Base-by-base conservation (phyloP, 495 filamentous ascomycete genomes). In the Chaetomium fimeti region DNA sequence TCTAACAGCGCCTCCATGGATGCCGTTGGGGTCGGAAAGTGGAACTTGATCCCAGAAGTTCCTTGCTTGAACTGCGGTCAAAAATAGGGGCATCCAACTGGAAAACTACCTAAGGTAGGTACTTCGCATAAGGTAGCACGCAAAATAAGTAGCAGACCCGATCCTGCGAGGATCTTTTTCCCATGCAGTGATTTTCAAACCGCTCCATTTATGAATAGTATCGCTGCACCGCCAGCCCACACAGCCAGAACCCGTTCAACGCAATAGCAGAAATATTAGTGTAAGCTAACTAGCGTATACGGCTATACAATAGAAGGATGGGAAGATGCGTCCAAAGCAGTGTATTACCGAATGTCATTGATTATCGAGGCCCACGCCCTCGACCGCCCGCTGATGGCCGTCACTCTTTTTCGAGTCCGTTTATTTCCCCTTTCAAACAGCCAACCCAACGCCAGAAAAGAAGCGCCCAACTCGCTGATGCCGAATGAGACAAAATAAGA, bases 381-480 rank as follows among this genome's bases (percentile, higher is more conserved):
- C 11, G 47, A 49, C 3, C 16, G 20, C 47, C 47, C 18, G 32
- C 32, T 36, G 32, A 11, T 36, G 8, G 8, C 32, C 32, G 32
- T 9, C 32, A 36, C 22, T 22, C 47, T 3, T 18, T 25, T 49
- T 9, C 1, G n/a, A 22, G 20, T 7, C 22, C 47, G 25, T 49
- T 49, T 36, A 36, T 20, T 7, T 49, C 47, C 47, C 47, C 8
- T 25, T 38, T n/a, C 28, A 42, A 61, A 61, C 43, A 56, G 27
- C 60, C 27, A 57, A 55, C 29, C 45, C 54, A 62, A 66, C 56
- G 57, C 61, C 64, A 36, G 32, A 36, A 40, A 43, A 32, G 49
- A 62, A 60, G 49, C 60, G 63, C 54, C 69, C 67, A 69, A 64
- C 57, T 62, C 69, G 69, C 69, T 65, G 60, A 72, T 72, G 65